These are phyloP conservation scores for Chalciporus sphaerocephalus DNA, from an alignment of 768 basidiomycete species.

Conservation along the genomic window DNA sequence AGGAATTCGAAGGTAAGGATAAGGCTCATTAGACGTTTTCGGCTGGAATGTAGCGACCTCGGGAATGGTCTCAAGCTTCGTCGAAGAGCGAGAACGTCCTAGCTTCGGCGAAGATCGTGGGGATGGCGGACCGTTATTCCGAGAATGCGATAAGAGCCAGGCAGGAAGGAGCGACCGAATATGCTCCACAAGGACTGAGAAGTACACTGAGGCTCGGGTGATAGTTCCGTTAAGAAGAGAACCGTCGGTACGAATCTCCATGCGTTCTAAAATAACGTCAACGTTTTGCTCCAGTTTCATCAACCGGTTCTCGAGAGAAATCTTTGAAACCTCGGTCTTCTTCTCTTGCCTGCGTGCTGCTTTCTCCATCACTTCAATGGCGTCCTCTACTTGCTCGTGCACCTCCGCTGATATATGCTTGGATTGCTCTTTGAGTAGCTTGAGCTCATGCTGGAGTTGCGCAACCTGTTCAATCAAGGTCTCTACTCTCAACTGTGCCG, in stretches of 20 bases:
- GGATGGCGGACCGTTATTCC: constrained; percentile 14
- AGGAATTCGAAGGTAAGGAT: constrained; percentile 21
- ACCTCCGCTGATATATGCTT: constrained; percentile 47
- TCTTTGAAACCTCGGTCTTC: constrained; percentile 36
- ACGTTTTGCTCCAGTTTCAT: constrained; percentile 35
- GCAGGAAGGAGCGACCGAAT: constrained; percentile 25
- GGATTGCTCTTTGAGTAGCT: constrained; percentile 39
- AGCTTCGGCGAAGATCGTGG: constrained; percentile 25
- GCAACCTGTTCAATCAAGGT: constrained; percentile 41
- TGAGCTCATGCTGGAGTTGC: constrained; percentile 46
- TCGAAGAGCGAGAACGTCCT: constrained; percentile 19
- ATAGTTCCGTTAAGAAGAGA: constrained; percentile 12
- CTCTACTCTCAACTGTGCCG: constrained; percentile 29
- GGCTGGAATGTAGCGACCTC: constrained; percentile 32
- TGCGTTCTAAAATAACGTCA: constrained; percentile 30
- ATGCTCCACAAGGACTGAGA: constrained; percentile 19
- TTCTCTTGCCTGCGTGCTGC: constrained; percentile 50
- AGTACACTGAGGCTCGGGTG: constrained; percentile 12
- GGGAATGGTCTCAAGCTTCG: constrained; percentile 38
- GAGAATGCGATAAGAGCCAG: constrained; percentile 14
- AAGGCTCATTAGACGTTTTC: constrained; percentile 7
- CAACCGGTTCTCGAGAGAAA: constrained; percentile 33
- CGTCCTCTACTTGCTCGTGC: constrained; percentile 58
- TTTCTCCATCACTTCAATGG: constrained; percentile 50
- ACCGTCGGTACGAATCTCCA: constrained; percentile 25